phyloP scores from a whole-genome alignment of 2,329 filamentous ascomycete species.

The Proliferodiscus dingleyae region DNA sequence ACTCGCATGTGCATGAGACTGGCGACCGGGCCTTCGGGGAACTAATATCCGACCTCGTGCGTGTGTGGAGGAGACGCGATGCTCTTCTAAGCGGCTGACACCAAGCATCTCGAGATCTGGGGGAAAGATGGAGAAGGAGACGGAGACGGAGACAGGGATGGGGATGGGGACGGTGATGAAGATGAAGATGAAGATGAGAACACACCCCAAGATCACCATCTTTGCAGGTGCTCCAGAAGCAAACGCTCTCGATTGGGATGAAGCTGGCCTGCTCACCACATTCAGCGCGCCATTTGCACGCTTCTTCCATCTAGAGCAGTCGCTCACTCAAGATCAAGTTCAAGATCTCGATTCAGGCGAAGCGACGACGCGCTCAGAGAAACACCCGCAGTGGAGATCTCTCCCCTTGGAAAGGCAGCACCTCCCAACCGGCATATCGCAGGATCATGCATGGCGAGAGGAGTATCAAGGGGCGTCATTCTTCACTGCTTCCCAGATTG shows the following conservation, averaged over 20 bases:
- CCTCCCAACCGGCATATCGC: conserved; percentile 47
- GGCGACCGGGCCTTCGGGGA: no score
- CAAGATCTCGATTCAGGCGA: conserved; percentile 2
- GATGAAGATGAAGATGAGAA: no score
- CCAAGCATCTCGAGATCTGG: no score
- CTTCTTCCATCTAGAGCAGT: conserved; percentile 25
- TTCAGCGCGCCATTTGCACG: conserved; percentile 39
- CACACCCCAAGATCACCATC: conserved; percentile 38
- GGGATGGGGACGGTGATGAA: no score
- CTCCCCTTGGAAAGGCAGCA: conserved; percentile 44
- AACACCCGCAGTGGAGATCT: conserved; percentile 44
- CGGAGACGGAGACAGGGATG: no score
- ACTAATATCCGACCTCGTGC: no score
- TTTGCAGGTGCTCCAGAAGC: conserved; percentile 58
- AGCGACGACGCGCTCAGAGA: conserved; percentile 6
- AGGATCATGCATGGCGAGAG: conserved; percentile 37
- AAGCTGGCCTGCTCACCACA: conserved; percentile 43
- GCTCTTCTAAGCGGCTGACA: no score
- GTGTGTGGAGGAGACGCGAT: no score
- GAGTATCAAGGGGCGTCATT: conserved; percentile 38
- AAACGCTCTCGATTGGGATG: conserved; percentile 49
- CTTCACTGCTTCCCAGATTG: conserved; percentile 42
- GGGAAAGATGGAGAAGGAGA: no score
- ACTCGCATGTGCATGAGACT: no score
- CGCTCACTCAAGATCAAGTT: not conserved